A percentile compares a stretch with the other conserved stretches of the same genome.
These are phyloP conservation scores for Picea sitchensis DNA, from an alignment of 75 land plant genomes.

Conservation along the genomic window DNA sequence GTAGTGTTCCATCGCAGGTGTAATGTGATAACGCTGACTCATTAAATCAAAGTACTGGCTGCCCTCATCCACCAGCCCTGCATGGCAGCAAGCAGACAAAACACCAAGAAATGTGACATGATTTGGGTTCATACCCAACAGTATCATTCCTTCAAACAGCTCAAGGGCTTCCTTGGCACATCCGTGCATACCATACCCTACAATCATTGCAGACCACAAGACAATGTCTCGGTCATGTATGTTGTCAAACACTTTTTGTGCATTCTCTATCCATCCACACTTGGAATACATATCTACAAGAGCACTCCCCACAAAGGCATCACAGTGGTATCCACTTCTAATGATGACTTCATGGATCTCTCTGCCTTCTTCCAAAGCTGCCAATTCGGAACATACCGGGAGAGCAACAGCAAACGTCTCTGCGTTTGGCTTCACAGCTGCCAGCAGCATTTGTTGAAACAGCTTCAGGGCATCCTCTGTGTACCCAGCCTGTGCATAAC, in stretches of 20 bases:
- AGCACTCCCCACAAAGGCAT: conserved; percentile 8
- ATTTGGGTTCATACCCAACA: conserved; percentile 23
- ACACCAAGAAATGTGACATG: conserved; percentile 31
- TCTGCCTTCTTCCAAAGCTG: conserved; percentile 9
- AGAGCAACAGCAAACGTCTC: not conserved
- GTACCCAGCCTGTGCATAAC: not conserved
- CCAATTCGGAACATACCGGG: not conserved
- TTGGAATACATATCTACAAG: conserved; percentile 26
- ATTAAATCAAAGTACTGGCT: conserved; percentile 34
- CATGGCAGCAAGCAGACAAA: conserved; percentile 67
- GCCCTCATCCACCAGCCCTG: conserved; percentile 55
- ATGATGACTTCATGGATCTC: conserved; percentile 12
- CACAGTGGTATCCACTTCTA: conserved; percentile 4
- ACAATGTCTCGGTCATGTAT: not conserved
- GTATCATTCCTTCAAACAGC: conserved; percentile 39
- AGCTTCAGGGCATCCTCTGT: conserved; percentile 10
- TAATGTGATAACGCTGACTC: conserved; percentile 19
- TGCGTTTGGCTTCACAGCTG: conserved; percentile 7
- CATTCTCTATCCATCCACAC: conserved; percentile 13
- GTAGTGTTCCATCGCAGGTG: conserved; percentile 54
- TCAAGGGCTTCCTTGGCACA: conserved; percentile 29
- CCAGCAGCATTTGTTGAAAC: conserved; percentile 14
- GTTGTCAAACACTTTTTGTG: conserved; percentile 33
- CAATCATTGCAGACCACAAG: not conserved
- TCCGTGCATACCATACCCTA: conserved; percentile 45